Conservation (phyloP, 225 moss, liverwort and hornwort species). For the Lunularia cruciata region DNA sequence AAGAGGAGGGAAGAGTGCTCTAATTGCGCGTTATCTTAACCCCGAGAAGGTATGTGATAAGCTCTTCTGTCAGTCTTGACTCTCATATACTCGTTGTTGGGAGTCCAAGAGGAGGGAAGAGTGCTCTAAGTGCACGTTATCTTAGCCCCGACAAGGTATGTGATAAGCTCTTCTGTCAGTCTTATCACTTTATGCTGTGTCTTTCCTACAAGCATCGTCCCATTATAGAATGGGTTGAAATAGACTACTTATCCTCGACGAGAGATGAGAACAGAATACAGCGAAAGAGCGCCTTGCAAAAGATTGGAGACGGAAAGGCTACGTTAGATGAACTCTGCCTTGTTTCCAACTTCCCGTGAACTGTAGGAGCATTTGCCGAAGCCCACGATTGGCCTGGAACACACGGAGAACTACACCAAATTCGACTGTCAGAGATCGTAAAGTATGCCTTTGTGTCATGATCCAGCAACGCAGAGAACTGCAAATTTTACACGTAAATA, state of each 20-base stretch:
- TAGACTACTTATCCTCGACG: too few relatives aligned
- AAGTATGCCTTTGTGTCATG: slow-evolving; percentile 9
- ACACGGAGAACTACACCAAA: slow-evolving; percentile 21
- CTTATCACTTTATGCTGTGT: too few relatives aligned
- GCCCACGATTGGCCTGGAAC: slow-evolving; percentile 26
- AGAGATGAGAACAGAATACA: too few relatives aligned
- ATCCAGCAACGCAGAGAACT: too few relatives aligned
- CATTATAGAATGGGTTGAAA: too few relatives aligned
- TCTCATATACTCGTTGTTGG: slow-evolving; percentile 19
- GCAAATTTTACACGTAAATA: too few relatives aligned
- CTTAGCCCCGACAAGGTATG: slow-evolving; percentile 19
- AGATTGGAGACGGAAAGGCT: too few relatives aligned
- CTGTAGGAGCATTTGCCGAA: slow-evolving; percentile 23
- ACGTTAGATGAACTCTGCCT: too few relatives aligned
- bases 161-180: background rate
- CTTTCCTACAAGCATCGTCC: too few relatives aligned
- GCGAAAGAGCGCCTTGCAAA: too few relatives aligned
- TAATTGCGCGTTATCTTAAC: slow-evolving; percentile 29
- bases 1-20: slow-evolving; percentile 31
- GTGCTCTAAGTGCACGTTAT: slow-evolving; percentile 21
- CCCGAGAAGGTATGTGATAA: slow-evolving; percentile 23
- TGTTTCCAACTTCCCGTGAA: background rate
- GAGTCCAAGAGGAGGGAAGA: slow-evolving; percentile 19
- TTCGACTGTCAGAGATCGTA: slow-evolving; percentile 8
- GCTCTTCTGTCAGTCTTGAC: slow-evolving; percentile 2